Conservation (phyloP, 768 basidiomycete species). For the Boletales sp. region DNA sequence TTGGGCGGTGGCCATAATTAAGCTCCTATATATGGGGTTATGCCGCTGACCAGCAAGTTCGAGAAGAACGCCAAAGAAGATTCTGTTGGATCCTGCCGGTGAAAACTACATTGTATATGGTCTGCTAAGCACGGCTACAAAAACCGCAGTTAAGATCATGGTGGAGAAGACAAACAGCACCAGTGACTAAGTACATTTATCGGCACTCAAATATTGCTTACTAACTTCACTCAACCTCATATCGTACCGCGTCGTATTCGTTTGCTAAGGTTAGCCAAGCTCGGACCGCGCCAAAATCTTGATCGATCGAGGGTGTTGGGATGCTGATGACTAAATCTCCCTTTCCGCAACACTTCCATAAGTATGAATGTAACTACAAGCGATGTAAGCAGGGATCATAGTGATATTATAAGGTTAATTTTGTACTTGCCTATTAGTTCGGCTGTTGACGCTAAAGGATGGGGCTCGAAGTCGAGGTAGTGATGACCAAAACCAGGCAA, state of each 20-base stretch:
- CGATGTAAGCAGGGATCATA: conserved; percentile 9
- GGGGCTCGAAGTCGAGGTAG: conserved; percentile 53
- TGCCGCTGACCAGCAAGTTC: no score
- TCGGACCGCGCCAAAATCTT: conserved; percentile 40
- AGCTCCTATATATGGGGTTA: no score
- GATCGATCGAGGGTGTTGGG: conserved; percentile 47
- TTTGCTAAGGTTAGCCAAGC: conserved; percentile 26
- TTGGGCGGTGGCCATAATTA: no score
- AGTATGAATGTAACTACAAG: conserved; percentile 55
- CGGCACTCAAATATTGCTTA: not conserved
- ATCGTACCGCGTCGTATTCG: conserved; percentile 33
- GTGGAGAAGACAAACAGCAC: not conserved
- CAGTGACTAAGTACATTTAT: not conserved
- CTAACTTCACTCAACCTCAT: conserved; percentile 9
- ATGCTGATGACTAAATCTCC: conserved; percentile 47
- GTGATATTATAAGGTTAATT: not conserved
- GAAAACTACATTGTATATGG: not conserved
- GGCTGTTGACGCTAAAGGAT: conserved; percentile 44
- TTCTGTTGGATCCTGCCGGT: no score
- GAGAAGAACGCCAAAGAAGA: no score
- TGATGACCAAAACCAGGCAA: conserved; percentile 52
- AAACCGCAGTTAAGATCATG: not conserved
- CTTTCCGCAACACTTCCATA: conserved; percentile 61
- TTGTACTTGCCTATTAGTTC: conserved; percentile 47
- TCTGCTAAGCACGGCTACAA: conserved; percentile 2